phyloP scores from a whole-genome alignment of 1,284 basidiomycete species.

The Lentinula novae-zelandiae region DNA sequence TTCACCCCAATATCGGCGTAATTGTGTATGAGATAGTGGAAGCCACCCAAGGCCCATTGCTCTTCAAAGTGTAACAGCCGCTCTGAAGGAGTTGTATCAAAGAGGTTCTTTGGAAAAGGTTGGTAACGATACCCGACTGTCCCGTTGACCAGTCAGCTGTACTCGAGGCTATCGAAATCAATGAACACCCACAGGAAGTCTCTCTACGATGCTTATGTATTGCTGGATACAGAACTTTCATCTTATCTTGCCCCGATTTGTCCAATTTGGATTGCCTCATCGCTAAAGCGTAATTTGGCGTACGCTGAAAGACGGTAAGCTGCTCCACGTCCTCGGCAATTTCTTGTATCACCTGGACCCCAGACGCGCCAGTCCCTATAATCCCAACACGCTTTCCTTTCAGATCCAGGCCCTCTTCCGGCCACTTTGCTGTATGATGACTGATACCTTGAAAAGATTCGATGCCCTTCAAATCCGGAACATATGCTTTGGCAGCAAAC shows the following conservation, averaged over 20 bases:
- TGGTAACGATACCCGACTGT: conserved; percentile 17
- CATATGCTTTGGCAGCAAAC: conserved; percentile 21
- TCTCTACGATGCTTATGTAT: conserved; percentile 19
- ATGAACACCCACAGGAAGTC: conserved; percentile 17
- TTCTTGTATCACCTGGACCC: conserved; percentile 24
- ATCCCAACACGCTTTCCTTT: conserved; percentile 22
- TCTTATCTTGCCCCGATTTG: conserved; percentile 10
- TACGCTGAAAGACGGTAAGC: conserved; percentile 26
- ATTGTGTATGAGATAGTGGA: conserved; percentile 16
- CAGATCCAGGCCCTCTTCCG: conserved; percentile 20
- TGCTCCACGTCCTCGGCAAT: conserved; percentile 18
- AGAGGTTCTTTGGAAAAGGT: conserved; percentile 6
- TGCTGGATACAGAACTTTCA: conserved; percentile 19
- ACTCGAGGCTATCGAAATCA: neutral
- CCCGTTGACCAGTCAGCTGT: neutral
- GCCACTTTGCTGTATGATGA: conserved; percentile 24
- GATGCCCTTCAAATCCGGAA: conserved; percentile 20
- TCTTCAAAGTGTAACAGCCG: conserved; percentile 19
- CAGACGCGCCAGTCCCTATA: conserved; percentile 25
- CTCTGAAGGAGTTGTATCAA: conserved; percentile 18
- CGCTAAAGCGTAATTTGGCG: conserved; percentile 21
- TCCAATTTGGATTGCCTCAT: conserved; percentile 19
- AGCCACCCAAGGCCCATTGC: conserved; percentile 20
- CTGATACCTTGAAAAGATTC: conserved; percentile 21
- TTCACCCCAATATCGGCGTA: conserved; percentile 17